Percentiles rank a stretch among this genome's conserved stretches.
Evolutionary conservation across 2,329 filamentous ascomycete genomes (phyloP).

Genomic region (Colletotrichum shisoi): DNA sequence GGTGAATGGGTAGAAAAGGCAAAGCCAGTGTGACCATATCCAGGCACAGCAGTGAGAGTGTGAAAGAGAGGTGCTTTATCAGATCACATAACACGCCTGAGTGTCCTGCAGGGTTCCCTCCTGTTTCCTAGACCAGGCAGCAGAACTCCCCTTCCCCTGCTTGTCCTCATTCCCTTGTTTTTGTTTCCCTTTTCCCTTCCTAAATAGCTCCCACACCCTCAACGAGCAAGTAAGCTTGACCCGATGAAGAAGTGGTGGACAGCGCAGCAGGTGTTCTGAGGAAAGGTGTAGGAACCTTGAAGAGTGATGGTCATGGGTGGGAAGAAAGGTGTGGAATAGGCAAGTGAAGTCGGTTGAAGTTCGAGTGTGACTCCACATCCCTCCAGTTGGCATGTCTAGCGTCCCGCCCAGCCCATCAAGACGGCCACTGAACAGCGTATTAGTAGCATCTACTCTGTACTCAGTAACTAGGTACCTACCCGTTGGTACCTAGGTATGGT

Average conservation of each 20-base stretch:
- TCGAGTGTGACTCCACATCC: conserved; percentile 22
- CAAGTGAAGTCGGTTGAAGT: conserved; percentile 12
- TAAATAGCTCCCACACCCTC: not conserved
- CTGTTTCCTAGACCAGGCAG: conserved; percentile 7
- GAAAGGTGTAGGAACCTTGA: conserved; percentile 7
- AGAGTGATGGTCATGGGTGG: not conserved
- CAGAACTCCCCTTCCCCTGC: conserved; percentile 16
- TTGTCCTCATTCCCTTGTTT: not conserved
- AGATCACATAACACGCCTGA: conserved; percentile 7
- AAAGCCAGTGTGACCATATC: not conserved
- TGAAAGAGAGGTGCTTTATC: conserved; percentile 3
- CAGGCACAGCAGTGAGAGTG: not conserved
- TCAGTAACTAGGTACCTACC: too few relatives aligned
- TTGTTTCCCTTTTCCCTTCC: too few relatives aligned
- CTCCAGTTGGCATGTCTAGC: conserved; percentile 15
- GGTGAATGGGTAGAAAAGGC: conserved; percentile 11
- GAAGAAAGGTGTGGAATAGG: conserved; percentile 21
- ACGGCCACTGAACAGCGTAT: not conserved
- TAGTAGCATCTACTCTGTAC: too few relatives aligned
- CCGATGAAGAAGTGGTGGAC: conserved; percentile 14
- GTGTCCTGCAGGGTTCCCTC: conserved; percentile 11
- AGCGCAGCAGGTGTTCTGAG: not conserved
- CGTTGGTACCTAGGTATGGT: too few relatives aligned
- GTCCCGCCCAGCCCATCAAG: not conserved
- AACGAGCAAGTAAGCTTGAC: not conserved